Percentiles rank a stretch among this genome's conserved stretches.
Evolutionary conservation across 495 filamentous ascomycete genomes (phyloP).

Genomic region (Trichoderma asperelloides): DNA sequence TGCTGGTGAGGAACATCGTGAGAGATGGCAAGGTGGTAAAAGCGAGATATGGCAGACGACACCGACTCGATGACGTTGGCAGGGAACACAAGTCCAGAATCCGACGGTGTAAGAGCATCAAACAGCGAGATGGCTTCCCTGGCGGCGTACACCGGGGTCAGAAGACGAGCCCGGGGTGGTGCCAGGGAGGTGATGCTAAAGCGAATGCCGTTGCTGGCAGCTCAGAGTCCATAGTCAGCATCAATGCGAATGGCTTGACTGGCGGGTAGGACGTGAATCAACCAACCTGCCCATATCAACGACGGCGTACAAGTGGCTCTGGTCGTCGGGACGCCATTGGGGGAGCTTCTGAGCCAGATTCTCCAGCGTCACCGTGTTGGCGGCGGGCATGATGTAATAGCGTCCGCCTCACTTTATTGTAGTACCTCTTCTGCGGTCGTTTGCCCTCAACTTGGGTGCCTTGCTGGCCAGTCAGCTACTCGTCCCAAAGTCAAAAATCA

Average conservation of each 20-base stretch:
- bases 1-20: slow-evolving; percentile 55
- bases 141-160: slow-evolving; percentile 69
- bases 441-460: not conserved
- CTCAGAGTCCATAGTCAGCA: too few relatives aligned
- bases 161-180: slow-evolving; percentile 56
- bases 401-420: not conserved
- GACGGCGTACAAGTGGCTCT: slow-evolving; percentile 45
- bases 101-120: slow-evolving; percentile 55
- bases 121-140: slow-evolving; percentile 81
- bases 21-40: slow-evolving; percentile 59
- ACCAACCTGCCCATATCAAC: slow-evolving; percentile 71
- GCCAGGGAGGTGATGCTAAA: slow-evolving; percentile 81
- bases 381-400: slow-evolving; percentile 16
- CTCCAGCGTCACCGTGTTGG: slow-evolving; percentile 39
- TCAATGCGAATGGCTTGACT: not conserved
- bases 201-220: slow-evolving; percentile 78
- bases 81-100: slow-evolving; percentile 50
- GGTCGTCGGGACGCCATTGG: slow-evolving; percentile 29
- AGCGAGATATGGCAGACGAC: slow-evolving; percentile 55
- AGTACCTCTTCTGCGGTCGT: not conserved
- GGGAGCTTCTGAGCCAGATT: slow-evolving; percentile 42
- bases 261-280: not conserved
- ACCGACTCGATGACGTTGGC: slow-evolving; percentile 52
- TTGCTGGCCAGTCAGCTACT: not conserved
- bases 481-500: not conserved